Evolutionary conservation across 129 eudicot genomes (phyloP).

Genomic region (Gnaphalium uliginosum): DNA sequence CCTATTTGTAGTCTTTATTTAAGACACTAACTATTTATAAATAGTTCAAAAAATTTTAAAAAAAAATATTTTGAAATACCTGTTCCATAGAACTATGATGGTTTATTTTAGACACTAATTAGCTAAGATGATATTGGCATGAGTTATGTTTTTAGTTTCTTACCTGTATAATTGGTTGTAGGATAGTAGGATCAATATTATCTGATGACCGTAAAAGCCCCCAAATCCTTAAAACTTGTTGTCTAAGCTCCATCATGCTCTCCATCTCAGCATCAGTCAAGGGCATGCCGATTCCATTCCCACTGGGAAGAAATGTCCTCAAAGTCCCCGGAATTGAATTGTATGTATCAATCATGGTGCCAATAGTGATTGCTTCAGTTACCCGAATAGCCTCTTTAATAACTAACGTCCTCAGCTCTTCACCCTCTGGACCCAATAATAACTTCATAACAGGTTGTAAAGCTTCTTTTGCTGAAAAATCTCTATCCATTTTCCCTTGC

Average conservation of each 20-base stretch:
- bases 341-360: constrained; percentile 68
- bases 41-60: neutral
- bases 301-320: constrained; percentile 51
- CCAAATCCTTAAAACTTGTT: constrained; percentile 88
- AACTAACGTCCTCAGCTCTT: constrained; percentile 73
- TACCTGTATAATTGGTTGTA: constrained; percentile 93
- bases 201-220: constrained; percentile 65
- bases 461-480: constrained; percentile 92
- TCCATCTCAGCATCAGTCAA: constrained; percentile 52
- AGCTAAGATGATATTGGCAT: constrained; percentile 7
- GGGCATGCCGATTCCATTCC: constrained; percentile 47
- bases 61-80: neutral
- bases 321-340: constrained; percentile 59
- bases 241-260: constrained; percentile 82
- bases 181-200: constrained; percentile 71
- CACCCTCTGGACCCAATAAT: constrained; percentile 82
- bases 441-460: constrained; percentile 91
- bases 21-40: neutral
- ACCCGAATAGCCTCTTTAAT: constrained; percentile 84
- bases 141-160: neutral
- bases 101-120: neutral
- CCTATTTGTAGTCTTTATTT: neutral
- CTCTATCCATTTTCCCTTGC: constrained; percentile 80
- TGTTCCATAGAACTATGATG: too few species aligned
- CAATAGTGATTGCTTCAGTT: constrained; percentile 70